These are phyloP conservation scores for Colletotrichum lentis DNA, from an alignment of 2,329 filamentous ascomycete species.

Conservation along the genomic window DNA sequence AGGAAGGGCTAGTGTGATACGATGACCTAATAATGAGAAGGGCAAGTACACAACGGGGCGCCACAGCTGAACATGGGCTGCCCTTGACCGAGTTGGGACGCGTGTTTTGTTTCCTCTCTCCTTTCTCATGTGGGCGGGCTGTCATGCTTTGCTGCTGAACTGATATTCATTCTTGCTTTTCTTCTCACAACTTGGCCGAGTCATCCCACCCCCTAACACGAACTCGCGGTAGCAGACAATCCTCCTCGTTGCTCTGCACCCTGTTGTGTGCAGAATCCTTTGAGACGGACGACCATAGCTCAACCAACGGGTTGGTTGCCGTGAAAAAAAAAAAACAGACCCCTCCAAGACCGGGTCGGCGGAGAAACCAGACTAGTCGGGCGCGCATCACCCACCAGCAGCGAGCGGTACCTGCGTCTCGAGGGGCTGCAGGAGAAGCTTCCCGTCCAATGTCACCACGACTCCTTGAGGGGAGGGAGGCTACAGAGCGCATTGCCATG, in stretches of 20 bases:
- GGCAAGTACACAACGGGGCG: constrained; percentile 5
- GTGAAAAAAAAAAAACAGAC: background rate
- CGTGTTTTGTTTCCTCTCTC: background rate
- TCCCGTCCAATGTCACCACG: constrained; percentile 17
- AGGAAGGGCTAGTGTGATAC: background rate
- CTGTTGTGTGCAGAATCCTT: background rate
- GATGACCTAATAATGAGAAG: background rate
- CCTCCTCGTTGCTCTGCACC: background rate
- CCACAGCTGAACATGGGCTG: constrained; percentile 29
- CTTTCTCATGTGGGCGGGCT: background rate
- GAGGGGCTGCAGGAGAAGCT: background rate
- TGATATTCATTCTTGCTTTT: background rate
- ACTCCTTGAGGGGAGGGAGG: too few relatives aligned
- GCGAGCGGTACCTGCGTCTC: constrained; percentile 25
- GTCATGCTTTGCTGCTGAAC: background rate
- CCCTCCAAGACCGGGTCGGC: constrained; percentile 5
- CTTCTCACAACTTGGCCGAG: background rate
- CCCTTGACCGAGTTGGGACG: background rate
- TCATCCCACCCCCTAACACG: background rate
- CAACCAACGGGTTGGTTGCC: too few relatives aligned
- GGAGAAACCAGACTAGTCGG: constrained; percentile 4
- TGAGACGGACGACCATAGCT: constrained; percentile 11
- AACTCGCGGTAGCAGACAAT: too few relatives aligned
- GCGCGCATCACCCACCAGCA: background rate
- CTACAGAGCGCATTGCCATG: too few relatives aligned